Evolutionary conservation across 257 asterid genomes (phyloP).

Genomic region (Solanum infundibuliforme): DNA sequence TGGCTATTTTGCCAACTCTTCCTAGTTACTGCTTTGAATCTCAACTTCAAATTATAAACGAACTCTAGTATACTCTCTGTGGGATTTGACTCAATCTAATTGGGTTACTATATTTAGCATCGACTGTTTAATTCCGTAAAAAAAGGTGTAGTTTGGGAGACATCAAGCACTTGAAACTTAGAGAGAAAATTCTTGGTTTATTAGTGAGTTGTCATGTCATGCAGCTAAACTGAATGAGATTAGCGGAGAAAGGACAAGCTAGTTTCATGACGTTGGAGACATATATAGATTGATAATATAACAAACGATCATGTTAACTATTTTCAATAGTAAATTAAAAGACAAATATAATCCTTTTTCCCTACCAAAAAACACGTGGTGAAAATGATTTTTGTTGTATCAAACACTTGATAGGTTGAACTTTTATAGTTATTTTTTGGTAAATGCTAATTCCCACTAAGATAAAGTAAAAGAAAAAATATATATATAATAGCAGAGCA

Average conservation of each 20-base stretch:
- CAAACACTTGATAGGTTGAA: background rate
- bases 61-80: background rate
- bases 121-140: too few relatives aligned
- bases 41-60: background rate
- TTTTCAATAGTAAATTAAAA: background rate
- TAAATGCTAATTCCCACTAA: background rate
- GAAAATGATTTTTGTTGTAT: background rate
- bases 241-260: background rate
- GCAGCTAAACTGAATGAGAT: background rate
- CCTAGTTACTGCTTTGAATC: background rate
- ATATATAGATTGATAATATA: background rate
- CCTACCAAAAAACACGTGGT: background rate
- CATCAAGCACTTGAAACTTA: background rate
- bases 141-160: background rate
- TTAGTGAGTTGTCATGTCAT: background rate
- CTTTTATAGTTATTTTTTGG: background rate
- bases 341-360: background rate
- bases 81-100: background rate
- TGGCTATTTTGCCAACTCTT: too few relatives aligned
- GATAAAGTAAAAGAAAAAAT: background rate
- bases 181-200: background rate
- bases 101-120: background rate
- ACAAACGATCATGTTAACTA: background rate
- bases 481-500: background rate
- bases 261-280: background rate